Evolutionary conservation across 2,329 filamentous ascomycete species (phyloP).

Genomic region (Neopestalotiopsis sp.): DNA sequence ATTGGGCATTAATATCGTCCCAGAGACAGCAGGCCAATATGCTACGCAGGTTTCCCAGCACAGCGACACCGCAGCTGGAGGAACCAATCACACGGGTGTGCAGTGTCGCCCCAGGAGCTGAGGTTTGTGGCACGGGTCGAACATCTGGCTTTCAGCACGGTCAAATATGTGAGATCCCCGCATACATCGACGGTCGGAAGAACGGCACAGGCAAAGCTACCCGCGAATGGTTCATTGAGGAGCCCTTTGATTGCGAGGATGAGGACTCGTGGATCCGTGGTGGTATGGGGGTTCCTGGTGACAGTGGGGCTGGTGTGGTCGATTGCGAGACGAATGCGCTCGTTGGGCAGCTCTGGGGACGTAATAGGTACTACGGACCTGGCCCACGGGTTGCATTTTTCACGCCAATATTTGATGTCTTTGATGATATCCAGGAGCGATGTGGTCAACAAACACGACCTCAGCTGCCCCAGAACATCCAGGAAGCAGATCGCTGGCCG

Average conservation of each 20-base stretch:
- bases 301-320: constrained; percentile 51
- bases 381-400: constrained; percentile 49
- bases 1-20: constrained; percentile 49
- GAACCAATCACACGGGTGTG: constrained; percentile 37
- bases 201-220: constrained; percentile 50
- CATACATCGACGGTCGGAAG: constrained; percentile 42
- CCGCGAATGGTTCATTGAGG: constrained; percentile 53
- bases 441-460: constrained; percentile 46
- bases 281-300: constrained; percentile 50
- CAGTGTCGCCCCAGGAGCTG: constrained; percentile 40
- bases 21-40: constrained; percentile 44
- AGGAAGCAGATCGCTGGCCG: constrained; percentile 46
- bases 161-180: constrained; percentile 49
- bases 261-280: constrained; percentile 52
- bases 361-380: constrained; percentile 48
- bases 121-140: constrained; percentile 46
- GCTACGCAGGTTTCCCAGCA: constrained; percentile 46
- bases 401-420: constrained; percentile 49
- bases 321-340: constrained; percentile 45
- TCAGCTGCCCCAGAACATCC: constrained; percentile 45
- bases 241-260: constrained; percentile 42
- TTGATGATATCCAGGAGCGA: constrained; percentile 52
- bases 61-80: constrained; percentile 39
- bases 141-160: constrained; percentile 50
- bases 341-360: constrained; percentile 50